Conservation (phyloP, 345 rosid species). For the Eucalyptus microcorys region DNA sequence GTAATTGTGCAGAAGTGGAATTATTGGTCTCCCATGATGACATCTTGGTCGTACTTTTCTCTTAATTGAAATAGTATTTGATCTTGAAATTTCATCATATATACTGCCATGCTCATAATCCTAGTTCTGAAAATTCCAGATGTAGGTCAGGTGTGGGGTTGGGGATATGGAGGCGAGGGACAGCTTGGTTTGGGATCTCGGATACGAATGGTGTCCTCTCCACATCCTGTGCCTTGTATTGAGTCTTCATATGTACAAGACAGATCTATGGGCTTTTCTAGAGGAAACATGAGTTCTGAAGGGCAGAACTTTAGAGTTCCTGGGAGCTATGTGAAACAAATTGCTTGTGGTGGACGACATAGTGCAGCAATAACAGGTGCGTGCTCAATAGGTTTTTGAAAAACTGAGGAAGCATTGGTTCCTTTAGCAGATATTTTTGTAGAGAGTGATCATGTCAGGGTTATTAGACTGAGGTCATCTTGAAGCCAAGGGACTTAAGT, state of each 20-base stretch:
- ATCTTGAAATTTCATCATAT: background rate
- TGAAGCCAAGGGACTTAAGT: background rate
- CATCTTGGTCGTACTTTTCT: background rate
- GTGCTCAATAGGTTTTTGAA: background rate
- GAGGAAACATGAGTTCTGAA: constrained; percentile 42
- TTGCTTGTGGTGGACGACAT: constrained; percentile 97
- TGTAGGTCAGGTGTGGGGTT: constrained; percentile 98
- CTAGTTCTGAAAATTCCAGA: constrained; percentile 56
- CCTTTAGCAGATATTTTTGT: background rate
- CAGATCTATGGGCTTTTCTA: constrained; percentile 29
- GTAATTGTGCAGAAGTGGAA: constrained; percentile 14
- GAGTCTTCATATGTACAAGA: constrained; percentile 55
- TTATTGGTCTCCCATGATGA: background rate
- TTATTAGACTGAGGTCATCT: background rate
- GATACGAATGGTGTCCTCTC: constrained; percentile 86
- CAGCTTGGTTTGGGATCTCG: constrained; percentile 98
- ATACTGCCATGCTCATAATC: constrained; percentile 8
- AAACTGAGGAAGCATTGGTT: background rate
- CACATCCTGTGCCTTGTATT: constrained; percentile 76
- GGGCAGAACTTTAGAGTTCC: constrained; percentile 49
- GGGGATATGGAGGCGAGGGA: constrained; percentile 99
- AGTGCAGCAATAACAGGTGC: constrained; percentile 89
- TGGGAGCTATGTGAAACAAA: constrained; percentile 76
- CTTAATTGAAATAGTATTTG: background rate
- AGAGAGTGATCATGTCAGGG: background rate